phyloP scores from a whole-genome alignment of 2,329 filamentous ascomycete genomes.

The Tolypocladium guangdongense region DNA sequence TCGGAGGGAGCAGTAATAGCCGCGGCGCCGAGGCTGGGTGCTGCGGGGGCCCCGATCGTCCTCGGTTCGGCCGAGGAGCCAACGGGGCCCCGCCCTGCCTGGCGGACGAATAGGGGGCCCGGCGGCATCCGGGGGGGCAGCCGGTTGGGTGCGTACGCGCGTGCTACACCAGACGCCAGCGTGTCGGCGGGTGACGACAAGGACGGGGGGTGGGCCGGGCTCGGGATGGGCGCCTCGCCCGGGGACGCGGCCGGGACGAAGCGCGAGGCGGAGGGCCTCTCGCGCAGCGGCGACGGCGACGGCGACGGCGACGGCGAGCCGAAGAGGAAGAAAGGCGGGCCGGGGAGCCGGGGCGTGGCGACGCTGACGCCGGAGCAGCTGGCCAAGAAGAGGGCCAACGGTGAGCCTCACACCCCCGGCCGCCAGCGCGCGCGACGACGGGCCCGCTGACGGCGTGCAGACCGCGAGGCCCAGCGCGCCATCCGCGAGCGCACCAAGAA shows the following conservation, averaged over 20 bases:
- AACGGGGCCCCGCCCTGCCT: not conserved
- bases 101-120: no score
- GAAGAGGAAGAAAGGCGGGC: slow-evolving; percentile 36
- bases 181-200: not conserved
- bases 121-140: not conserved
- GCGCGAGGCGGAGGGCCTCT: not conserved
- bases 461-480: slow-evolving; percentile 75
- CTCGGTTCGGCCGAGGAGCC: not conserved
- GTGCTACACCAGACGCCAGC: not conserved
- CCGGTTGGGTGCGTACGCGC: not conserved
- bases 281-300: not conserved
- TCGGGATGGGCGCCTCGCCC: not conserved
- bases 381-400: slow-evolving; percentile 52
- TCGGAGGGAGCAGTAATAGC: no score
- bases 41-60: not conserved
- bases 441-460: slow-evolving; percentile 27
- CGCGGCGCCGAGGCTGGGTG: not conserved
- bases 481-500: slow-evolving; percentile 74
- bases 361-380: slow-evolving; percentile 66
- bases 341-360: slow-evolving; percentile 39
- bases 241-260: not conserved
- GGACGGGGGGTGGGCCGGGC: not conserved
- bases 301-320: slow-evolving; percentile 4
- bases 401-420: no score
- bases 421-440: no score